Percentiles rank a stretch among this genome's conserved stretches.
These are phyloP conservation scores for Podaxis sp. DNA, from an alignment of 768 basidiomycete genomes.

Conservation along the genomic window DNA sequence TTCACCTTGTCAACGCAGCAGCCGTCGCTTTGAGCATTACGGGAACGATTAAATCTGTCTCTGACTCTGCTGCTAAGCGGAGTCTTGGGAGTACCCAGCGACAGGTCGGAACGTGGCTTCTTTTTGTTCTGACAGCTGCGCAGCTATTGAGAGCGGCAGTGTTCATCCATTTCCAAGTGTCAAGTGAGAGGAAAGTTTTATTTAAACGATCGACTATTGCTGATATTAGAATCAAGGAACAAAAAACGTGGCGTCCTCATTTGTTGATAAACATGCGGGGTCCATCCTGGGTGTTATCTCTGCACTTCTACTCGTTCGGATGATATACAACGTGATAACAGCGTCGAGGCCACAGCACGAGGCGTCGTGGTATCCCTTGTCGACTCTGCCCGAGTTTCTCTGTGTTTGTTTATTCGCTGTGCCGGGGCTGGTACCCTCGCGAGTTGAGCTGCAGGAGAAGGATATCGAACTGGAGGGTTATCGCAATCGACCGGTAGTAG, in stretches of 20 bases:
- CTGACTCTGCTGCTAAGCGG: not conserved
- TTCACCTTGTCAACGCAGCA: not conserved
- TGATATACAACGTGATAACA: slow-evolving; percentile 34
- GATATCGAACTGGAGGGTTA: slow-evolving; percentile 6
- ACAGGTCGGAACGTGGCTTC: not conserved
- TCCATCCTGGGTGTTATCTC: slow-evolving; percentile 33
- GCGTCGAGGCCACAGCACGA: slow-evolving; percentile 31
- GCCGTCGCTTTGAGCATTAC: not conserved
- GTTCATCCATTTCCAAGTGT: not conserved
- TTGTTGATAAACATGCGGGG: slow-evolving; percentile 28
- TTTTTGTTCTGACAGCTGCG: not conserved
- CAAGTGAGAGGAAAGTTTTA: not conserved
- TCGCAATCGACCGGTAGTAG: not conserved
- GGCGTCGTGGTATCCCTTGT: slow-evolving; percentile 39
- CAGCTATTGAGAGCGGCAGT: not conserved
- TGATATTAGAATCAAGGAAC: slow-evolving; percentile 4
- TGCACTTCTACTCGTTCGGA: slow-evolving; percentile 35
- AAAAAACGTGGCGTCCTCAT: slow-evolving; percentile 2
- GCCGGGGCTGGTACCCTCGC: slow-evolving; percentile 33
- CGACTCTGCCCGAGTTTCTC: slow-evolving; percentile 37
- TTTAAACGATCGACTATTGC: not conserved
- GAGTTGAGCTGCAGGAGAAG: slow-evolving; percentile 21
- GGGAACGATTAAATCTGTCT: not conserved
- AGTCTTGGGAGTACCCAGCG: not conserved
- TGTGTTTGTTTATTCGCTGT: slow-evolving; percentile 31